Base-by-base conservation (phyloP, 306 rosid genomes). In the Quercus variabilis region DNA sequence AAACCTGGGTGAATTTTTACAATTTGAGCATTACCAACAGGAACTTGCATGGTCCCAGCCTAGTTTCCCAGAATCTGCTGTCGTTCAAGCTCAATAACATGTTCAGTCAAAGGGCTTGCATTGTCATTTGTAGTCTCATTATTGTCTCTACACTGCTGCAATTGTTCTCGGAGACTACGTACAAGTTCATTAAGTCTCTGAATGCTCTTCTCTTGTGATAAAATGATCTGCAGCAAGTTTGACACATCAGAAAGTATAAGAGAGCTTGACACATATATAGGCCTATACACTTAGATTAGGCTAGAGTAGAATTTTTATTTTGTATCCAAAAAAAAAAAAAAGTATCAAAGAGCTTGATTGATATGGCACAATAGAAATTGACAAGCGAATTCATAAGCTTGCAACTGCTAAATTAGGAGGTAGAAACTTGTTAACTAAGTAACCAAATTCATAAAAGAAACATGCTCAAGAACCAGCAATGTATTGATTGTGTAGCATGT, bases 131-230 rank as follows among this genome's bases (percentile, higher is more conserved):
- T 54, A 10, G 90, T 84, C 84, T 75, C 84, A 49, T 84, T 87
- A 76, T 78, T 80, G 75, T 81, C 77, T 84, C 89, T 86, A 69
- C 98, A 90, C 74, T 67, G 91, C 64, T 79, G 88, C 86, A 94
- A 84, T 78, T 90, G 91, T 73, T 82, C 86, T 74, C 81, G 90
- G 69, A 93, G 98, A 82, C 87, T 86, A 54, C 87, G 89, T 54
- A 91, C 95, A 72, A 90, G 86, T 76, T 87, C 93, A 74, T 91
- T 90, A 10, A 93, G 87, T 77, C 91, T 85, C 74, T 85, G 87
- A 73, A 91, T 91, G 86, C 78, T 90, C 86, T 86, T 91, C 79
- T 93, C 97, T 86, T 91, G 96, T 30, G 90, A 83, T 78, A 91
- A 83, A 58, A 91, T 88, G 60, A 91, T 90, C 94, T 93, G 82